Percentiles rank a stretch among this genome's conserved stretches.
phyloP scores from a whole-genome alignment of 192 early-diverging fungal genomes.

The Mortierella antarctica region DNA sequence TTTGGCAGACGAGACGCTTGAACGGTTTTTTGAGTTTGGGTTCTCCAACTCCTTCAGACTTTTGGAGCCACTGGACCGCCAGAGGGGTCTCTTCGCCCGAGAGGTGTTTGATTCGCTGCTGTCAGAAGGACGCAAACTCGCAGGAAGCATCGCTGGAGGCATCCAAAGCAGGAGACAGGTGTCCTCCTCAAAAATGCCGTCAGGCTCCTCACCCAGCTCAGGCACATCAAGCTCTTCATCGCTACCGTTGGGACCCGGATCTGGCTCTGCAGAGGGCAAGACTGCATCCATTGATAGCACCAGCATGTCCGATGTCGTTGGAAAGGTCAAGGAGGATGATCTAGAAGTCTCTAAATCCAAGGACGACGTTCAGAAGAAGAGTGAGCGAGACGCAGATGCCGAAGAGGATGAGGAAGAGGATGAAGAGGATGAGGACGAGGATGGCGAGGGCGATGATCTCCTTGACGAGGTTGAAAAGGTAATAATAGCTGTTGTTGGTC shows the following conservation, averaged over 20 bases:
- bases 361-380: background rate
- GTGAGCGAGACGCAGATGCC: background rate
- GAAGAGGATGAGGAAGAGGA: constrained; percentile 18
- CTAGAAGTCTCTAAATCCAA: constrained; percentile 1
- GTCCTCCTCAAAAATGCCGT: background rate
- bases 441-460: constrained; percentile 42
- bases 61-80: constrained; percentile 65
- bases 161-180: constrained; percentile 31
- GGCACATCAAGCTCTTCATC: constrained; percentile 1
- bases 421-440: constrained; percentile 29
- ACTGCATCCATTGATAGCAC: constrained; percentile 27
- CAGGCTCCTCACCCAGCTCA: background rate
- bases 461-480: constrained; percentile 61
- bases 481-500: constrained; percentile 9
- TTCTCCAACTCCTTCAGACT: constrained; percentile 72
- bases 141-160: constrained; percentile 51
- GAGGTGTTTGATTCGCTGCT: constrained; percentile 70
- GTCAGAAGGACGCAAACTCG: constrained; percentile 62
- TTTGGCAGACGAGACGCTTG: constrained; percentile 88
- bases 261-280: background rate
- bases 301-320: constrained; percentile 43
- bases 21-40: constrained; percentile 81
- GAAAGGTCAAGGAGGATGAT: constrained; percentile 1
- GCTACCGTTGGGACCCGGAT: background rate
- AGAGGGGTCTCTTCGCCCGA: constrained; percentile 59